Conservation (phyloP, 1,284 basidiomycete species). For the Fomitopsis pinicola region DNA sequence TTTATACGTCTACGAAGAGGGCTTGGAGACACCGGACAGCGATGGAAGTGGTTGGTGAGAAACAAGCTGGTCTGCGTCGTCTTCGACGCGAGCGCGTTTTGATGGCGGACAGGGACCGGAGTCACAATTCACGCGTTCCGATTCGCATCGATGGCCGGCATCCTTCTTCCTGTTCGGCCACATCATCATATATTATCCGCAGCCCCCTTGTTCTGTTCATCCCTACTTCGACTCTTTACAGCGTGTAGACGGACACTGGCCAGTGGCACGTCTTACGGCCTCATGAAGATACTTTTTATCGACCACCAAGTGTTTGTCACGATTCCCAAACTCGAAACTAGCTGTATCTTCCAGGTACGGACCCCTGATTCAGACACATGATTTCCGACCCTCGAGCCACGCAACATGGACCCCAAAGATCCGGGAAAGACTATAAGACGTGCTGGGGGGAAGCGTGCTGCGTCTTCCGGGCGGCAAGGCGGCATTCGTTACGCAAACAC, state of each 20-base stretch:
- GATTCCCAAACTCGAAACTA: neutral
- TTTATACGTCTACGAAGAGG: constrained; percentile 1
- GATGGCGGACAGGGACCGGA: constrained; percentile 4
- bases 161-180: neutral
- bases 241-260: too few species aligned
- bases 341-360: neutral
- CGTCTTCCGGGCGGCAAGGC: neutral
- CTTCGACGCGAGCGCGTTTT: neutral
- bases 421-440: neutral
- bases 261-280: too few species aligned
- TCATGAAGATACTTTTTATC: too few species aligned
- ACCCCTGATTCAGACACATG: neutral
- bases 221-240: too few species aligned
- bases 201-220: too few species aligned
- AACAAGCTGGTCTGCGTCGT: neutral
- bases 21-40: neutral
- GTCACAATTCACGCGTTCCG: constrained; percentile 3
- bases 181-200: neutral
- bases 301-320: neutral
- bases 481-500: neutral
- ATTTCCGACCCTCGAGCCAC: neutral
- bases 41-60: neutral
- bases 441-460: neutral
- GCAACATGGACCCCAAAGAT: neutral
- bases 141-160: constrained; percentile 1